Evolutionary conservation across 495 filamentous ascomycete genomes (phyloP).

Genomic region (Talaromyces liani): DNA sequence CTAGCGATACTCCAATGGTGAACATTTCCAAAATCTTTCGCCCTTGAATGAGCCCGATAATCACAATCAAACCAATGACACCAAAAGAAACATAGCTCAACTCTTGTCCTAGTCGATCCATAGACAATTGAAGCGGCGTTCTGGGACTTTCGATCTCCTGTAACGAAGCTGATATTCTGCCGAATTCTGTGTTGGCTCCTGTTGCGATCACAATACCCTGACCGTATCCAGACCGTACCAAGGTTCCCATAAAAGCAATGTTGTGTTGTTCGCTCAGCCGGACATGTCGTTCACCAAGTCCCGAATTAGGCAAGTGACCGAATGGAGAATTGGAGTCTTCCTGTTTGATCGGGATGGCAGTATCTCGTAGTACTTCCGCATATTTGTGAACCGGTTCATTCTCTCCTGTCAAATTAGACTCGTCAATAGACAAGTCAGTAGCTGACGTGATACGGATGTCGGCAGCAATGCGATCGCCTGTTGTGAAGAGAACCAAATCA

Average conservation of each 20-base stretch:
- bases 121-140: slow-evolving; percentile 89
- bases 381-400: slow-evolving; percentile 84
- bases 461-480: slow-evolving; percentile 92
- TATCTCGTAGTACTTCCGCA: slow-evolving; percentile 45
- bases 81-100: slow-evolving; percentile 93
- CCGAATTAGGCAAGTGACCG: slow-evolving; percentile 53
- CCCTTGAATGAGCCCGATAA: slow-evolving; percentile 83
- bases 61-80: slow-evolving; percentile 85
- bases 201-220: slow-evolving; percentile 94
- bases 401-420: slow-evolving; percentile 95
- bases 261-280: slow-evolving; percentile 63
- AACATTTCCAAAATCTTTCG: slow-evolving; percentile 91
- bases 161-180: slow-evolving; percentile 87
- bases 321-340: slow-evolving; percentile 41
- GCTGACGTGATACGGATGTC: slow-evolving; percentile 92
- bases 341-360: slow-evolving; percentile 12
- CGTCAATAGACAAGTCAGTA: slow-evolving; percentile 84
- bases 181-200: slow-evolving; percentile 88
- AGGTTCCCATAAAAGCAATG: slow-evolving; percentile 96
- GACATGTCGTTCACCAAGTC: slow-evolving; percentile 57
- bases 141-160: slow-evolving; percentile 91
- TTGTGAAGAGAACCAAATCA: slow-evolving; percentile 86
- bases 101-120: slow-evolving; percentile 92
- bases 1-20: slow-evolving; percentile 92
- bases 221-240: slow-evolving; percentile 93